These are phyloP conservation scores for Solanum aculeatissimum DNA, from an alignment of 305 asterid species.

Conservation along the genomic window DNA sequence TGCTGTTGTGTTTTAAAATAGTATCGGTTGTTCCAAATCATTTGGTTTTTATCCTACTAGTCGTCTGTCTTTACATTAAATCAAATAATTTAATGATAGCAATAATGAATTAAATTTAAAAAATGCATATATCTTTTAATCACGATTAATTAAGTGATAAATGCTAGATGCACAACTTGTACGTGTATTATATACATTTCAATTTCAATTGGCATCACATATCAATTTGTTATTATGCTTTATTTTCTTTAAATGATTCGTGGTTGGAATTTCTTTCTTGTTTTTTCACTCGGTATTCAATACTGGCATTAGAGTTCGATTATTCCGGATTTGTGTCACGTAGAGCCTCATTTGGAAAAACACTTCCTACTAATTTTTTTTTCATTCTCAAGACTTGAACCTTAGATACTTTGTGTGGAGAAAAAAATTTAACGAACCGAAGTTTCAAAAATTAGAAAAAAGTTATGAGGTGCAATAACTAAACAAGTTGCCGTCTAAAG, in stretches of 20 bases:
- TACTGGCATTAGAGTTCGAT: too few relatives aligned
- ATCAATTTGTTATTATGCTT: neutral
- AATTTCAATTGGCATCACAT: neutral
- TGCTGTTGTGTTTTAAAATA: neutral
- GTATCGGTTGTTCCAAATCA: neutral
- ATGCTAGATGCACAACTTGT: neutral
- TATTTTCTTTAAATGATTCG: too few relatives aligned
- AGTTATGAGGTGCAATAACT: neutral
- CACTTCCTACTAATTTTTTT: too few relatives aligned
- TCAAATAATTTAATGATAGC: neutral
- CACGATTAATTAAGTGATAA: neutral
- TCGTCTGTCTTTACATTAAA: neutral
- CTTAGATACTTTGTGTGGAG: too few relatives aligned
- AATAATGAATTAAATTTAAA: neutral
- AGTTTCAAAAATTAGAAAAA: neutral
- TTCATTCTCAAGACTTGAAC: too few relatives aligned
- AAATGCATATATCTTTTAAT: neutral
- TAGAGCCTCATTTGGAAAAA: accelerated
- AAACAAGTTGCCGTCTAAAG: neutral
- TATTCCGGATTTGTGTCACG: too few relatives aligned
- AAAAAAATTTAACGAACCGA: neutral
- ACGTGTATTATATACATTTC: neutral
- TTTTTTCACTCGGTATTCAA: too few relatives aligned
- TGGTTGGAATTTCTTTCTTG: too few relatives aligned
- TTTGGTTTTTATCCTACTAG: neutral